Conservation (phyloP, 2,329 filamentous ascomycete genomes). For the Aspergillus tubingensis region DNA sequence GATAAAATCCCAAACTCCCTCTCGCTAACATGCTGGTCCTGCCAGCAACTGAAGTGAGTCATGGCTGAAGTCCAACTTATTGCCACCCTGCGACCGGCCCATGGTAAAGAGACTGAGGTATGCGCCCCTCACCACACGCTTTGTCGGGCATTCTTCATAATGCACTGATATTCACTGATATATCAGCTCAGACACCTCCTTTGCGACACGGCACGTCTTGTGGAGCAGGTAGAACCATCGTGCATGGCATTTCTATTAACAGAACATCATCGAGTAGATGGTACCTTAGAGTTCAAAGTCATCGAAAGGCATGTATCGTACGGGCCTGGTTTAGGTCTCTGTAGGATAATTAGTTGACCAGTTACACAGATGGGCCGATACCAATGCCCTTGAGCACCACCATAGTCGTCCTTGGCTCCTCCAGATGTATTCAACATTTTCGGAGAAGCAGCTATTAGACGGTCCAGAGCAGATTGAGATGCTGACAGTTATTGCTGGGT, state of each 20-base stretch:
- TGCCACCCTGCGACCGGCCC: constrained; percentile 4
- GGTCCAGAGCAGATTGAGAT: constrained; percentile 7
- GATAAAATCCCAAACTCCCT: neutral
- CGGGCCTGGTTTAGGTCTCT: too few relatives aligned
- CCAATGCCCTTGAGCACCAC: neutral
- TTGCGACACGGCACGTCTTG: neutral
- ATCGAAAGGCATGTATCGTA: neutral
- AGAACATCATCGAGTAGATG: neutral
- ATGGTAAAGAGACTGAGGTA: neutral
- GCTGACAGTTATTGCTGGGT: constrained; percentile 3
- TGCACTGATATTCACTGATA: neutral
- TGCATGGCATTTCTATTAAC: constrained; percentile 7
- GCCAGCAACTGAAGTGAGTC: too few relatives aligned
- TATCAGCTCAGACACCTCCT: constrained; percentile 3
- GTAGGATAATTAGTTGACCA: neutral
- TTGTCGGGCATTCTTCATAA: too few relatives aligned
- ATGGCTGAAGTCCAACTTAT: constrained; percentile 4
- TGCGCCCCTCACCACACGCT: neutral
- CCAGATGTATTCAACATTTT: constrained; percentile 6
- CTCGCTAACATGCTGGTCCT: too few relatives aligned
- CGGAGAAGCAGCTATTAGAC: neutral
- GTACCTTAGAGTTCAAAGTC: constrained; percentile 5
- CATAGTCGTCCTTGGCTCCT: constrained; percentile 3
- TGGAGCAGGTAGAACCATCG: neutral
- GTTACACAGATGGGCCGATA: neutral